Percentiles rank a stretch among this genome's conserved stretches.
phyloP scores from a whole-genome alignment of 2,329 filamentous ascomycete species.

The Aureobasidium melanogenum region DNA sequence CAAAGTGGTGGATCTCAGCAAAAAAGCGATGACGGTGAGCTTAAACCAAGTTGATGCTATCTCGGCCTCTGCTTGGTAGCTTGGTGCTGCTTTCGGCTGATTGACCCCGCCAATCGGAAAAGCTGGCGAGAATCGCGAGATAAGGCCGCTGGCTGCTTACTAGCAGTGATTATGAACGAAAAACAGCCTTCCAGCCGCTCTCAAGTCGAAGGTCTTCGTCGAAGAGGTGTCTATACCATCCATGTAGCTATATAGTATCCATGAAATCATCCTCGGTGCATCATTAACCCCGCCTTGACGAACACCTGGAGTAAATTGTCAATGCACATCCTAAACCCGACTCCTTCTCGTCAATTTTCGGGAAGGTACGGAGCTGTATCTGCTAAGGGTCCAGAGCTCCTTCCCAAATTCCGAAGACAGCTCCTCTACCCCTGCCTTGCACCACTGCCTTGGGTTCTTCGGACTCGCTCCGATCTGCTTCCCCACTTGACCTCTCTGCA shows the following conservation, averaged over 20 bases:
- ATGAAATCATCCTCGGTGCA: constrained; percentile 8
- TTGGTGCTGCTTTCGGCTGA: not conserved
- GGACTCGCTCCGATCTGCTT: not conserved
- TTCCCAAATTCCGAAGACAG: not conserved
- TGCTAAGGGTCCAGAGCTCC: not conserved
- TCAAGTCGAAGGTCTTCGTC: not conserved
- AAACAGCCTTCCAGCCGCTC: not conserved
- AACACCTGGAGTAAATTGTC: not conserved
- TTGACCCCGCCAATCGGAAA: constrained; percentile 6
- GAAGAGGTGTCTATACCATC: constrained; percentile 1
- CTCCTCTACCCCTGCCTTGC: not conserved
- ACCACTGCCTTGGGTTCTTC: not conserved
- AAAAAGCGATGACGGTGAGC: constrained; percentile 11
- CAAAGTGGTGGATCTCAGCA: constrained; percentile 8
- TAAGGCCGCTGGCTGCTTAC: constrained; percentile 2
- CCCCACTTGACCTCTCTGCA: not conserved
- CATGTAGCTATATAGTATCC: not conserved
- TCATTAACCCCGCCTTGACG: constrained; percentile 1
- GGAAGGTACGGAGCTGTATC: not conserved
- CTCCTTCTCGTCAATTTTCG: not conserved
- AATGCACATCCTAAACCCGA: not conserved
- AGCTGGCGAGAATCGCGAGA: constrained; percentile 1
- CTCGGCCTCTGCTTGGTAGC: constrained; percentile 6
- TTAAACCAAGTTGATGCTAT: constrained; percentile 6
- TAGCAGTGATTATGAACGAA: not conserved